A percentile compares a stretch with the other conserved stretches of the same genome.
phyloP scores from a whole-genome alignment of 1,284 basidiomycete genomes.

The Ceraceosorus guamensis region DNA sequence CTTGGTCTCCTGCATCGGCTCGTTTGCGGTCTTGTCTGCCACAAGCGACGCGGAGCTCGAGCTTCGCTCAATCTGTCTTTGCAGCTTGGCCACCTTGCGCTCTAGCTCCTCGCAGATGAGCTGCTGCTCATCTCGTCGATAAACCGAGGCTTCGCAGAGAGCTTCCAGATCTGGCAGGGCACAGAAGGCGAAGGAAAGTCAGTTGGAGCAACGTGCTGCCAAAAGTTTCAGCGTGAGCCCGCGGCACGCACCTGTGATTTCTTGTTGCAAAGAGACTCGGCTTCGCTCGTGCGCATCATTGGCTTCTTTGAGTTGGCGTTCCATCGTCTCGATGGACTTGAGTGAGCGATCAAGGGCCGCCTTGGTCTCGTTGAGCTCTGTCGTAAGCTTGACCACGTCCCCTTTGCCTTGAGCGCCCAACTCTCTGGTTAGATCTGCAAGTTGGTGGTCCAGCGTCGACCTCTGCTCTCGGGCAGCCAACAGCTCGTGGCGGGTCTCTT shows the following conservation, averaged over 20 bases:
- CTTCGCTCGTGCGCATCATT: too few species aligned
- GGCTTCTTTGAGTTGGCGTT: too few species aligned
- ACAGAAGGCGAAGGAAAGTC: neutral
- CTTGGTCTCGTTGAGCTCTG: too few species aligned
- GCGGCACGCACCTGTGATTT: too few species aligned
- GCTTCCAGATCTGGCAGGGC: constrained; percentile 15
- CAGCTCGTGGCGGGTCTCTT: constrained; percentile 7
- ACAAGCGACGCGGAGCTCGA: too few species aligned
- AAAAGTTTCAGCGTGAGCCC: too few species aligned
- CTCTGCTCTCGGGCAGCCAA: constrained; percentile 4
- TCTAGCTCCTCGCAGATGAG: constrained; percentile 9
- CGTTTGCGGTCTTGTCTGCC: neutral
- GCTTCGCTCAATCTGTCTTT: constrained; percentile 10
- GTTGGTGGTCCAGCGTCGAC: constrained; percentile 8
- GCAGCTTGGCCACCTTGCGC: constrained; percentile 5
- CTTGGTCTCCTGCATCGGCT: neutral
- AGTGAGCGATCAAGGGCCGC: too few species aligned
- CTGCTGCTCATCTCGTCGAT: constrained; percentile 10
- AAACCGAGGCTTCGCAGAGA: constrained; percentile 14
- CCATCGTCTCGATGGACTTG: too few species aligned
- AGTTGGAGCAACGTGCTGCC: too few species aligned
- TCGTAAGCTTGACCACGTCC: too few species aligned
- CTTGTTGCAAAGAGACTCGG: too few species aligned
- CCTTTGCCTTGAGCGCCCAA: too few species aligned
- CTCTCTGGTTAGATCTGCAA: constrained; percentile 15